phyloP scores from a whole-genome alignment of 2,329 filamentous ascomycete species.

The Sphaerulina populicola region DNA sequence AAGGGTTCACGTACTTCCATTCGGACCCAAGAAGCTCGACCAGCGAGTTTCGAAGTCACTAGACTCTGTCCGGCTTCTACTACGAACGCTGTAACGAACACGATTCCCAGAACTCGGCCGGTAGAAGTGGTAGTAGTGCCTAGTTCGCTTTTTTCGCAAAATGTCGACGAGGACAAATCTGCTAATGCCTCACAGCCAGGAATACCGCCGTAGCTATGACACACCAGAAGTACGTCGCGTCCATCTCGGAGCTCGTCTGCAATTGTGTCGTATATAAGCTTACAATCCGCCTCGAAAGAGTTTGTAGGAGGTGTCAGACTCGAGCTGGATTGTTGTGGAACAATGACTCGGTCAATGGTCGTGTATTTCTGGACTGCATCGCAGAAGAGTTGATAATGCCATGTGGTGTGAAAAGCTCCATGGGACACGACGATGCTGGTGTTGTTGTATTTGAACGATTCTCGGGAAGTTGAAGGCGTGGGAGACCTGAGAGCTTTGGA shows the following conservation, averaged over 20 bases:
- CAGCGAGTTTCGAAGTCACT: conserved; percentile 11
- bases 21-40: conserved; percentile 15
- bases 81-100: conserved; percentile 21
- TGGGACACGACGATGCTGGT: conserved; percentile 16
- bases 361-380: conserved; percentile 8
- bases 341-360: conserved; percentile 6
- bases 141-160: too few relatives aligned
- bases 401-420: conserved; percentile 17
- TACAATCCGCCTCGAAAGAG: conserved; percentile 13
- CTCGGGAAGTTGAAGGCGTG: conserved; percentile 1
- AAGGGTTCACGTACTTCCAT: conserved; percentile 1
- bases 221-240: conserved; percentile 16
- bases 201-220: conserved; percentile 18
- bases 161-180: not conserved
- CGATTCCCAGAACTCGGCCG: conserved; percentile 15
- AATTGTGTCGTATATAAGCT: conserved; percentile 9
- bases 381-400: conserved; percentile 14
- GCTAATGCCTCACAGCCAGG: conserved; percentile 20
- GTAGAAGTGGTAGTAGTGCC: not conserved
- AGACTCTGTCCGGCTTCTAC: conserved; percentile 15
- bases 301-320: conserved; percentile 7
- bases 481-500: conserved; percentile 1
- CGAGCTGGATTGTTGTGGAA: conserved; percentile 14
- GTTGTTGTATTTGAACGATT: conserved; percentile 1
- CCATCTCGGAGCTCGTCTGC: conserved; percentile 7